Evolutionary conservation across 2,329 filamentous ascomycete species (phyloP).

Genomic region (Penicillium digitatum): DNA sequence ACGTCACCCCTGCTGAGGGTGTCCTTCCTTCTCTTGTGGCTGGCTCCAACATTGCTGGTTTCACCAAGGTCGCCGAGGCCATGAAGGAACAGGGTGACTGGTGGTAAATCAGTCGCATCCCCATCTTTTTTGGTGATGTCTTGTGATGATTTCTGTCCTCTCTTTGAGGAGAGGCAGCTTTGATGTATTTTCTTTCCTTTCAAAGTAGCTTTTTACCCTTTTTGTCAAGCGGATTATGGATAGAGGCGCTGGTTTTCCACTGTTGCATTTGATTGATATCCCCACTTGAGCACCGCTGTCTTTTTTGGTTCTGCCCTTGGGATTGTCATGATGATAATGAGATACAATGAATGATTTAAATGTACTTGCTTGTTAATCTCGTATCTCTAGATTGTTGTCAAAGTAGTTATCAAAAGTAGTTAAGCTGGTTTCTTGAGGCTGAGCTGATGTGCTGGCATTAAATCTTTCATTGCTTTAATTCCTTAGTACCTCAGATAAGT

Average conservation of each 20-base stretch:
- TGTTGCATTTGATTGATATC: conserved; percentile 27
- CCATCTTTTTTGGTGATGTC: background rate
- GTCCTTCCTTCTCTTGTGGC: conserved; percentile 87
- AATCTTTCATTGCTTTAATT: no score
- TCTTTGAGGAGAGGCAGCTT: conserved; percentile 11
- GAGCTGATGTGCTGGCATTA: no score
- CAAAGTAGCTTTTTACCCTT: conserved; percentile 14
- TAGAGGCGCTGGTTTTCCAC: conserved; percentile 33
- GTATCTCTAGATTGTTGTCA: background rate
- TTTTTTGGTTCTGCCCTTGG: conserved; percentile 16
- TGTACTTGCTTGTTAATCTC: conserved; percentile 6
- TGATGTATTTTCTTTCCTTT: conserved; percentile 23
- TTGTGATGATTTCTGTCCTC: conserved; percentile 15
- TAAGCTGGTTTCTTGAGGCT: background rate
- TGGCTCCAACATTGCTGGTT: conserved; percentile 95
- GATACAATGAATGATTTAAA: conserved; percentile 22
- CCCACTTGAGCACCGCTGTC: conserved; percentile 20
- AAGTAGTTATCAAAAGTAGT: background rate
- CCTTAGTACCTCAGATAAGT: no score
- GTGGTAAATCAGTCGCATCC: conserved; percentile 51
- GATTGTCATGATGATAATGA: conserved; percentile 26
- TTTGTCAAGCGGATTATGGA: conserved; percentile 23
- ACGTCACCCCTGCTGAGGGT: conserved; percentile 71
- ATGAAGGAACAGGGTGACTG: conserved; percentile 98
- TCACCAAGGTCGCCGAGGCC: conserved; percentile 89